These are phyloP conservation scores for Neurospora crassa DNA, from an alignment of 2,329 filamentous ascomycete genomes.

Conservation along the genomic window DNA sequence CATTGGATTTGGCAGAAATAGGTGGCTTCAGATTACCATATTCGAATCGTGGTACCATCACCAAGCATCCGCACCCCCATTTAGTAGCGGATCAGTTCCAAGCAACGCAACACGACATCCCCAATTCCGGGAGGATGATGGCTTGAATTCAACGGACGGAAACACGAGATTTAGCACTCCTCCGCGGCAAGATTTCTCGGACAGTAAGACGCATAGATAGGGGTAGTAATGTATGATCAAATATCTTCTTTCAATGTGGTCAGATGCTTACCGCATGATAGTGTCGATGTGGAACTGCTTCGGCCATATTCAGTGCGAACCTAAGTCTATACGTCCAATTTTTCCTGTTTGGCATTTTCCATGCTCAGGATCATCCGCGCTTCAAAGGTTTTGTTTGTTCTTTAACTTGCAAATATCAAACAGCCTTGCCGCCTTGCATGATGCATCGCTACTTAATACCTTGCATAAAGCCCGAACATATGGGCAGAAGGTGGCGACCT, in stretches of 20 bases:
- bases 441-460: not conserved
- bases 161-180: not conserved
- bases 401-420: not conserved
- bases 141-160: not conserved
- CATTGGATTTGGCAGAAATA: not conserved
- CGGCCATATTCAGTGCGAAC: not conserved
- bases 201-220: not conserved
- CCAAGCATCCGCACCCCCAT: not conserved
- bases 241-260: not conserved
- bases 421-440: not conserved
- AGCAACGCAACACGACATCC: not conserved
- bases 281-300: not conserved
- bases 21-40: not conserved
- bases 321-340: not conserved
- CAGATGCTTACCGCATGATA: not conserved
- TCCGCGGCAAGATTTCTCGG: not conserved
- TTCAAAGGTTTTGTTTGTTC: not conserved
- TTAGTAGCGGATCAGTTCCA: not conserved
- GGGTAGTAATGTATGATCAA: too few species aligned
- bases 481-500: not conserved
- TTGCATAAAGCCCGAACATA: not conserved
- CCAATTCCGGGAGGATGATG: not conserved
- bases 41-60: not conserved
- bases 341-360: not conserved
- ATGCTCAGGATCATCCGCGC: not conserved